Percentiles rank a stretch among this genome's conserved stretches.
phyloP scores from a whole-genome alignment of 169 alveolate species.

The Eimeria sp. region DNA sequence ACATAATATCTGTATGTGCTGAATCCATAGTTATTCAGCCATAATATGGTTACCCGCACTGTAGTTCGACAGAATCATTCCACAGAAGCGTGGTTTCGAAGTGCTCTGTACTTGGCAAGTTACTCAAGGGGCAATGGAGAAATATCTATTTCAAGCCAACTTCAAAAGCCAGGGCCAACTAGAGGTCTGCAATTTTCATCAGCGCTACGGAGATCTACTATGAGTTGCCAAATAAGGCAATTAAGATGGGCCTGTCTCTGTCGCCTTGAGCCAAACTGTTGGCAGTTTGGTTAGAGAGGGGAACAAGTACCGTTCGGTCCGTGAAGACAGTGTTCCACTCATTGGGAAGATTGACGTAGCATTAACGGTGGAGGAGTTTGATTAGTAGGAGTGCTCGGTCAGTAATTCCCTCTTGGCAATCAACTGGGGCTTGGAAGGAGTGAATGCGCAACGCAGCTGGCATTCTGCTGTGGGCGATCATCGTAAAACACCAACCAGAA shows the following conservation, averaged over 20 bases:
- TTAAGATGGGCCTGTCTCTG: neutral
- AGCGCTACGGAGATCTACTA: neutral
- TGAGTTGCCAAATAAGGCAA: no score
- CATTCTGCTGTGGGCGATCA: neutral
- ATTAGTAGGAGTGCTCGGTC: neutral
- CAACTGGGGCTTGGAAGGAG: neutral
- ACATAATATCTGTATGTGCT: no score
- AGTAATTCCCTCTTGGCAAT: no score
- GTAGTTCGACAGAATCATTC: neutral
- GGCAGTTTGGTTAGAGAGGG: neutral
- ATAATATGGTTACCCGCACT: neutral
- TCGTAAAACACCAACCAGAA: neutral
- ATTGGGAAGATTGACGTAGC: neutral
- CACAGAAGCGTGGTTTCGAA: neutral
- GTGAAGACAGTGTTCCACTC: neutral
- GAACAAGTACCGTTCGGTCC: neutral
- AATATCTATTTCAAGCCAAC: neutral
- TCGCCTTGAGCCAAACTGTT: neutral
- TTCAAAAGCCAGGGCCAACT: neutral
- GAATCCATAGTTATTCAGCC: neutral
- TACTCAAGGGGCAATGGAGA: neutral
- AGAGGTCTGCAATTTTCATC: neutral
- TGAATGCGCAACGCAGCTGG: neutral
- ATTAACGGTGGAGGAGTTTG: neutral
- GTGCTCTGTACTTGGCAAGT: neutral